Percentiles rank a stretch among this genome's conserved stretches.
Evolutionary conservation across 225 moss, liverwort and hornwort genomes (phyloP).

Genomic region (Pleurozium schreberi): DNA sequence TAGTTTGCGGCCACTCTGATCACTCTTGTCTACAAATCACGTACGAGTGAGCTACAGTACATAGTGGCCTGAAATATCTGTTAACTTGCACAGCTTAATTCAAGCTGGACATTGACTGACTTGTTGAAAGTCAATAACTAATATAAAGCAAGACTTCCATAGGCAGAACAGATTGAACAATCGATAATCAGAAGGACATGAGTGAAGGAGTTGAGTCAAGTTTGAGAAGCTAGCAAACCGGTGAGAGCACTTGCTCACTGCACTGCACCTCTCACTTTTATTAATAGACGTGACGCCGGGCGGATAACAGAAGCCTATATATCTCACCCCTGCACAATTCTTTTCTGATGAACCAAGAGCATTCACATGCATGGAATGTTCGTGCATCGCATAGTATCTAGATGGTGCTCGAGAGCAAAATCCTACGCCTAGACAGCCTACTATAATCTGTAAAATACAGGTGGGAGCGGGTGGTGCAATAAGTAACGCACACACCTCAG

Average conservation of each 20-base stretch:
- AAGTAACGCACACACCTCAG: conserved; percentile 48
- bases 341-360: not conserved
- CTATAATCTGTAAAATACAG: conserved; percentile 34
- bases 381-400: conserved; percentile 5
- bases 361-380: conserved; percentile 14
- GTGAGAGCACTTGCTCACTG: conserved; percentile 9
- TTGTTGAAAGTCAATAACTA: not conserved
- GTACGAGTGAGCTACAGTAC: not conserved
- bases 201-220: not conserved
- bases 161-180: not conserved
- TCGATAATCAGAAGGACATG: not conserved
- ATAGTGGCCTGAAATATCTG: not conserved
- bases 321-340: conserved; percentile 18
- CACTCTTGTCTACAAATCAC: not conserved
- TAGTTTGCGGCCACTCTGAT: not conserved
- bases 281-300: conserved; percentile 25
- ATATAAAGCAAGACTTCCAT: not conserved
- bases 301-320: conserved; percentile 11
- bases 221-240: not conserved
- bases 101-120: not conserved
- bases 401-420: conserved; percentile 29
- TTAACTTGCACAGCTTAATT: not conserved
- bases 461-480: conserved; percentile 47
- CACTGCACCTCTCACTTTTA: conserved; percentile 7
- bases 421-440: conserved; percentile 18